These are phyloP conservation scores for Verticillium nonalfalfae DNA, from an alignment of 2,329 filamentous ascomycete species.

Conservation along the genomic window DNA sequence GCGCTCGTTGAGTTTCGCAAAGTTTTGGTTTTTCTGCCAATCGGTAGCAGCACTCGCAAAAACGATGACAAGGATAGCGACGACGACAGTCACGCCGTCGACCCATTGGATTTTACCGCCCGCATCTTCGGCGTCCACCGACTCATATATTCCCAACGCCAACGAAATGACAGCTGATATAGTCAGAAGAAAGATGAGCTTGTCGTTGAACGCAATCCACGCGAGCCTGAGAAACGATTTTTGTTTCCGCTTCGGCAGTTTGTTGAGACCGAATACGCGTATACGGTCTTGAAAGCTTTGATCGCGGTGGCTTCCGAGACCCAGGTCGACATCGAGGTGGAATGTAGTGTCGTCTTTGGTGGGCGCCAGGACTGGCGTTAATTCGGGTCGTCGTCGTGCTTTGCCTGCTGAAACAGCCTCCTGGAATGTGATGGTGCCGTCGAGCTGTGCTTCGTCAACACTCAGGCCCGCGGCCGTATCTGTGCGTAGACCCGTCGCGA, in stretches of 20 bases:
- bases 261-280: slow-evolving; percentile 63
- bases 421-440: slow-evolving; percentile 39
- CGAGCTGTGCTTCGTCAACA: slow-evolving; percentile 38
- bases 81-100: slow-evolving; percentile 73
- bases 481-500: slow-evolving; percentile 43
- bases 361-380: slow-evolving; percentile 12
- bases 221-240: slow-evolving; percentile 65
- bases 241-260: slow-evolving; percentile 60
- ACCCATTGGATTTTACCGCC: slow-evolving; percentile 67
- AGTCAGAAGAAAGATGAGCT: slow-evolving; percentile 66
- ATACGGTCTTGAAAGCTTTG: slow-evolving; percentile 53
- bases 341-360: slow-evolving; percentile 18
- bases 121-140: slow-evolving; percentile 46
- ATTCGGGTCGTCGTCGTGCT: slow-evolving; percentile 19
- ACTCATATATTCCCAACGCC: slow-evolving; percentile 68
- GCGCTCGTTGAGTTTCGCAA: slow-evolving; percentile 73
- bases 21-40: slow-evolving; percentile 76
- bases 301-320: slow-evolving; percentile 8
- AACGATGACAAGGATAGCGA: slow-evolving; percentile 70
- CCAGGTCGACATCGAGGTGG: slow-evolving; percentile 12
- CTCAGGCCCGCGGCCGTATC: slow-evolving; percentile 40
- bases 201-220: slow-evolving; percentile 81
- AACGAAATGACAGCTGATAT: slow-evolving; percentile 68
- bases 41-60: slow-evolving; percentile 73
- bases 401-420: slow-evolving; percentile 37